A percentile compares a stretch with the other conserved stretches of the same genome.
These are phyloP conservation scores for Prinsepia uniflora DNA, from an alignment of 306 rosid species.

Conservation along the genomic window DNA sequence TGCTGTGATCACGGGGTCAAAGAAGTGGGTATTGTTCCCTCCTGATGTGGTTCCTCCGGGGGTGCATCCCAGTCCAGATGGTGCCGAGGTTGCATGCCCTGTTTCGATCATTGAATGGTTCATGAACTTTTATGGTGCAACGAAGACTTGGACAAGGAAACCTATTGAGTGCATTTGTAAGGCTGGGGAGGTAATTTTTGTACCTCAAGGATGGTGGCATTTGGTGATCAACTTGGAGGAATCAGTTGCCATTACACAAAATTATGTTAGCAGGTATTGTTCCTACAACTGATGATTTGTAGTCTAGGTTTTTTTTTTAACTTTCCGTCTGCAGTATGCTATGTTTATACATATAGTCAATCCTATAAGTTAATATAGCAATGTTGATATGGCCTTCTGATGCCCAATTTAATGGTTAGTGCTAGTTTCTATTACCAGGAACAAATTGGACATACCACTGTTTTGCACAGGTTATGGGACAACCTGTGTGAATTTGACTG, in stretches of 20 bases:
- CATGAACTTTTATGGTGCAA: slow-evolving; percentile 85
- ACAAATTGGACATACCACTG: neutral
- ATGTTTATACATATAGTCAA: neutral
- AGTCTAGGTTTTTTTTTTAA: neutral
- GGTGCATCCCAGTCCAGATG: slow-evolving; percentile 95
- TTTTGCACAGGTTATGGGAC: neutral
- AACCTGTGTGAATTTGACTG: neutral
- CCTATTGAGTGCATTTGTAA: slow-evolving; percentile 84
- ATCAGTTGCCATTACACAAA: slow-evolving; percentile 90
- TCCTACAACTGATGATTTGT: neutral
- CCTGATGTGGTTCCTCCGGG: slow-evolving; percentile 86
- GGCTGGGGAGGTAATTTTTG: slow-evolving; percentile 92
- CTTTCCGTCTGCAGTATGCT: neutral
- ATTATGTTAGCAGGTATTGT: slow-evolving; percentile 80
- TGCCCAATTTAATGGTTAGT: neutral
- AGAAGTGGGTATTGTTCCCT: slow-evolving; percentile 94
- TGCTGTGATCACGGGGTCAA: slow-evolving; percentile 86
- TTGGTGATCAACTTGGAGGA: slow-evolving; percentile 93
- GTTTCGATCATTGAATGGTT: slow-evolving; percentile 95
- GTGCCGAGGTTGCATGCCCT: slow-evolving; percentile 88
- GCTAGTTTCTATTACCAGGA: neutral
- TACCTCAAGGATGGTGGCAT: slow-evolving; percentile 99
- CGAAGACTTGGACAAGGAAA: slow-evolving; percentile 67
- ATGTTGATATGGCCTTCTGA: neutral
- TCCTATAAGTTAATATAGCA: neutral